These are phyloP conservation scores for Scedosporium dehoogii DNA, from an alignment of 2,329 filamentous ascomycete species.

Conservation along the genomic window DNA sequence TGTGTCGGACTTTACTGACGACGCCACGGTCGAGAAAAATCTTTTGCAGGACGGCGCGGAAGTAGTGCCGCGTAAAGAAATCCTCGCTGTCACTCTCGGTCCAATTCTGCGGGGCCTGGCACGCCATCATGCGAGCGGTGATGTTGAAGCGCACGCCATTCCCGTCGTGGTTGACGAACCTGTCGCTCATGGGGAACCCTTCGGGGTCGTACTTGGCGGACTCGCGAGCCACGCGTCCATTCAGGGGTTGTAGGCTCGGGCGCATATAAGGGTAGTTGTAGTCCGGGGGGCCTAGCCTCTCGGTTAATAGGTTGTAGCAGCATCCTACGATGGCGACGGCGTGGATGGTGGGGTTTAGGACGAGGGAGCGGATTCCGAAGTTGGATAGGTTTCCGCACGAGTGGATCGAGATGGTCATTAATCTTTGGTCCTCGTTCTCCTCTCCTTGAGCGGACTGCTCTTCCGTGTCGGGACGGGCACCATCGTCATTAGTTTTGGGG, in stretches of 20 bases:
- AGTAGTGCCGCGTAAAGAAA: slow-evolving; percentile 93
- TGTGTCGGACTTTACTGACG: slow-evolving; percentile 48
- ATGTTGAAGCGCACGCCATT: slow-evolving; percentile 80
- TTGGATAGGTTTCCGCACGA: slow-evolving; percentile 97
- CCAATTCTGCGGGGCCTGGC: slow-evolving; percentile 94
- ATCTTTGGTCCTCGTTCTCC: slow-evolving; percentile 28
- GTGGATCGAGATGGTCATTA: slow-evolving; percentile 92
- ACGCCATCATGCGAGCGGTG: slow-evolving; percentile 95
- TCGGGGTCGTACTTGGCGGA: slow-evolving; percentile 71
- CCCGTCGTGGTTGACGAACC: slow-evolving; percentile 47
- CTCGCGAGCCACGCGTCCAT: slow-evolving; percentile 58
- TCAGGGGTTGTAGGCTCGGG: slow-evolving; percentile 54
- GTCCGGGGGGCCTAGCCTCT: slow-evolving; percentile 75
- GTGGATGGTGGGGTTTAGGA: slow-evolving; percentile 72
- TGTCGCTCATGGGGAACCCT: slow-evolving; percentile 85
- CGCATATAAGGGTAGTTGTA: slow-evolving; percentile 75
- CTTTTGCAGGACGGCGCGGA: slow-evolving; percentile 78
- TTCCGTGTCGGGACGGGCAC: slow-evolving; percentile 8
- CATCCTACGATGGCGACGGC: slow-evolving; percentile 96
- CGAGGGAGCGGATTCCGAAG: slow-evolving; percentile 77
- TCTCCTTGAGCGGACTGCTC: slow-evolving; percentile 13
- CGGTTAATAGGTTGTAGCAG: slow-evolving; percentile 94
- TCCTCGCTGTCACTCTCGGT: slow-evolving; percentile 65
- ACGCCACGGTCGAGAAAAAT: slow-evolving; percentile 84
- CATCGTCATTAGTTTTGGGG: slow-evolving; percentile 8